Evolutionary conservation across 2,329 filamentous ascomycete species (phyloP).

Genomic region (Aureobasidium zeae): DNA sequence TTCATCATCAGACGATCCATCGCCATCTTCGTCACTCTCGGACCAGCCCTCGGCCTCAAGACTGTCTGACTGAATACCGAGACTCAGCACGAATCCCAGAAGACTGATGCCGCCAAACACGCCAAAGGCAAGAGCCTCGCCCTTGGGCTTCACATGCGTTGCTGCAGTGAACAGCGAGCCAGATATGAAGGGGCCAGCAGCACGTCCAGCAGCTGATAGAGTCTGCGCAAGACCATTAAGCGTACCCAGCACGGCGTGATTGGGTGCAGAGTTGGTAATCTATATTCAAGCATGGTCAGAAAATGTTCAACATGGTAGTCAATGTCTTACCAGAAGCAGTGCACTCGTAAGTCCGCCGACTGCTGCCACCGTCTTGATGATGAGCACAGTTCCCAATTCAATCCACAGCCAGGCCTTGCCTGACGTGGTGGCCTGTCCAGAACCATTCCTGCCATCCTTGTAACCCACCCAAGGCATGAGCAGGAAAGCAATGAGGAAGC

Average conservation of each 20-base stretch:
- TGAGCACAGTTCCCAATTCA: slow-evolving; percentile 69
- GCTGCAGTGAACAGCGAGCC: slow-evolving; percentile 78
- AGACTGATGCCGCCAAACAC: slow-evolving; percentile 77
- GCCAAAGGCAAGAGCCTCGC: slow-evolving; percentile 77
- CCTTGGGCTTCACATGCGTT: slow-evolving; percentile 63
- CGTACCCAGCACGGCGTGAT: slow-evolving; percentile 74
- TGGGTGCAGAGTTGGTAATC: slow-evolving; percentile 90
- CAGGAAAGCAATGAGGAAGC: slow-evolving; percentile 72
- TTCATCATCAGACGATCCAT: slow-evolving; percentile 40
- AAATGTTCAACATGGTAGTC: not conserved
- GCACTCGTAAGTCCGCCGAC: slow-evolving; percentile 87
- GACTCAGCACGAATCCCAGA: slow-evolving; percentile 68
- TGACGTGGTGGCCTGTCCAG: slow-evolving; percentile 36
- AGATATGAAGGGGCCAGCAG: slow-evolving; percentile 78
- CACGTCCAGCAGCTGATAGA: slow-evolving; percentile 79
- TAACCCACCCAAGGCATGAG: slow-evolving; percentile 88
- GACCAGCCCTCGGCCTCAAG: slow-evolving; percentile 52
- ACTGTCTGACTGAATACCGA: slow-evolving; percentile 59
- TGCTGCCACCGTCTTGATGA: slow-evolving; percentile 82
- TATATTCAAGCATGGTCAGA: slow-evolving; percentile 43
- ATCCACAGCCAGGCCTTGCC: slow-evolving; percentile 65
- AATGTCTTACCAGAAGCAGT: slow-evolving; percentile 51
- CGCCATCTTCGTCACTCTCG: slow-evolving; percentile 32
- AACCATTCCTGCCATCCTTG: slow-evolving; percentile 43
- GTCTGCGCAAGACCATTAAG: slow-evolving; percentile 92